phyloP scores from a whole-genome alignment of 192 early-diverging fungal genomes.

The Podila verticillata region DNA sequence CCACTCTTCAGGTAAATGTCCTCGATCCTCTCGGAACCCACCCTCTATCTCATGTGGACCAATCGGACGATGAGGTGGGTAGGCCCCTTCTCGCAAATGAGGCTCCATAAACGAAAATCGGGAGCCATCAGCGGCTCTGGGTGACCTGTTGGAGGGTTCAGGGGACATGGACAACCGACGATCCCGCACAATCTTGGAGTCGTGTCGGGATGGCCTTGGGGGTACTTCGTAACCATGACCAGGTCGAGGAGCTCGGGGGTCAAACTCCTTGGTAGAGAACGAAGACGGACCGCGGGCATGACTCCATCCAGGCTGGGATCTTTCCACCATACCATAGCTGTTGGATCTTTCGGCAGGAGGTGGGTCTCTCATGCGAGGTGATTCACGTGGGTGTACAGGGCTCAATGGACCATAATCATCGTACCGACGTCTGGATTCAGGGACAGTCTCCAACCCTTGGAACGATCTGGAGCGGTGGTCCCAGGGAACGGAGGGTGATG shows the following conservation, averaged over 20 bases:
- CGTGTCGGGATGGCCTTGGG: neutral
- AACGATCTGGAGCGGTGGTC: neutral
- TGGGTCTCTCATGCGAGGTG: neutral
- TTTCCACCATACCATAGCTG: neutral
- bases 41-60: neutral
- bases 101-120: too few species aligned
- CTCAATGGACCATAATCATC: constrained; percentile 3
- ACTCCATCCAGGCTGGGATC: neutral
- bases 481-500: neutral
- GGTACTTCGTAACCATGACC: neutral
- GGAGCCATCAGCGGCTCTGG: neutral
- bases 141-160: neutral
- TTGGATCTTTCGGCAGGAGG: neutral
- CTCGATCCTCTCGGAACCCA: too few species aligned
- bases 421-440: neutral
- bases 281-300: neutral
- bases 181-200: neutral
- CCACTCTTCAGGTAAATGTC: too few species aligned
- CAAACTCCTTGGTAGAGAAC: neutral
- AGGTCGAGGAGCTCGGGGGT: neutral
- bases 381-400: neutral
- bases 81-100: neutral
- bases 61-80: neutral
- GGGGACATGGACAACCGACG: neutral
- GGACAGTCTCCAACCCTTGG: neutral